A percentile compares a stretch with the other conserved stretches of the same genome.
These are phyloP conservation scores for Zizania palustris DNA, from an alignment of 202 grass and related monocot genomes.

Conservation along the genomic window DNA sequence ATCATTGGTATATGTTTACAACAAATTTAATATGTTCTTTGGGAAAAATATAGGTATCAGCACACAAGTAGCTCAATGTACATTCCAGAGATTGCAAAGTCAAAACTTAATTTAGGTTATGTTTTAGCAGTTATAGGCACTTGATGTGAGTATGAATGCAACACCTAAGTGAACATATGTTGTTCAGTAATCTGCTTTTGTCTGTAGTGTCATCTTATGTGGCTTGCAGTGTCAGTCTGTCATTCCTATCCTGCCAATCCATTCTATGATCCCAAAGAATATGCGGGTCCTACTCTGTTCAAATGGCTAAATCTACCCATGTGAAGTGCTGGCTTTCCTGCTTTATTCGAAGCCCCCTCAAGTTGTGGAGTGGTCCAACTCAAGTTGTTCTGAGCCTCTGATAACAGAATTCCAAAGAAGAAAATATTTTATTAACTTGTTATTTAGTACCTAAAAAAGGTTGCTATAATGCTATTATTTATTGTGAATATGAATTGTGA, in stretches of 20 bases:
- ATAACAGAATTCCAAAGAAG: constrained; percentile 29
- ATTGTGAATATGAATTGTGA: neutral
- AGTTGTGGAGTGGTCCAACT: constrained; percentile 40
- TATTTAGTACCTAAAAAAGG: too few relatives aligned
- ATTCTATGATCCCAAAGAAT: constrained; percentile 30
- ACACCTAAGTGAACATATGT: constrained; percentile 14
- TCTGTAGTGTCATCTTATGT: constrained; percentile 14
- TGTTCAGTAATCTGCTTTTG: constrained; percentile 30
- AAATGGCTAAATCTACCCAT: constrained; percentile 37
- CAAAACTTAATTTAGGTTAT: constrained; percentile 30
- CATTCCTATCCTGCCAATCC: constrained; percentile 28
- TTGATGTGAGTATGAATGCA: neutral
- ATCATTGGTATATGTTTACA: constrained; percentile 25
- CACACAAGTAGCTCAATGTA: neutral
- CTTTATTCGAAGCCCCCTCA: constrained; percentile 37
- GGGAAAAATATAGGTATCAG: constrained; percentile 12
- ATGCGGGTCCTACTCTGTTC: constrained; percentile 10
- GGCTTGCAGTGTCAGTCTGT: neutral
- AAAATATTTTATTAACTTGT: too few relatives aligned
- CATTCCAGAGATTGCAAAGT: neutral
- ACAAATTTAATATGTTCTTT: constrained; percentile 10
- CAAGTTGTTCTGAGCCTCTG: constrained; percentile 23
- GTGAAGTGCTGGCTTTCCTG: constrained; percentile 35
- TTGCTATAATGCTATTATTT: constrained; percentile 3
- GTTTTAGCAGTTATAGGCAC: constrained; percentile 11